These are phyloP conservation scores for Botryotinia calthae DNA, from an alignment of 2,329 filamentous ascomycete genomes.

Conservation along the genomic window DNA sequence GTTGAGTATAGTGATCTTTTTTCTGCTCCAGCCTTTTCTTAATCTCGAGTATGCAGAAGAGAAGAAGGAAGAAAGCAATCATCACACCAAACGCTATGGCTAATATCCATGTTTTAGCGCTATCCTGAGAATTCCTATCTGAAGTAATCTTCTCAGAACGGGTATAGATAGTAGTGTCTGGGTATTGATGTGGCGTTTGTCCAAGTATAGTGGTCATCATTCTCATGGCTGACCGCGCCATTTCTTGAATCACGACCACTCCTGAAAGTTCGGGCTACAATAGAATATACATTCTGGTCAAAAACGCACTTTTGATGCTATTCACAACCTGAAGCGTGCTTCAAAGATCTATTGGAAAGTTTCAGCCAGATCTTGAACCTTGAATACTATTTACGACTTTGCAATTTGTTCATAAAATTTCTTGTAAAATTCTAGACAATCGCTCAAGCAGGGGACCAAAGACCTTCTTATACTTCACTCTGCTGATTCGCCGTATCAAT, in stretches of 20 bases:
- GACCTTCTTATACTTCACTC: neutral
- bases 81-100: neutral
- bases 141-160: neutral
- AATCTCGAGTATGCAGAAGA: rapidly evolving
- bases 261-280: too few species aligned
- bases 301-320: neutral
- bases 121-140: neutral
- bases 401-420: neutral
- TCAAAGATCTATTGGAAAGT: neutral
- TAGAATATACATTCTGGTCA: neutral
- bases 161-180: neutral
- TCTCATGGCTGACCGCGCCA: neutral
- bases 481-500: neutral
- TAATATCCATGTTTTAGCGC: neutral
- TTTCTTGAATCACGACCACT: neutral
- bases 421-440: neutral
- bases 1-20: neutral
- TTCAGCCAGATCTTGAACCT: neutral
- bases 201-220: neutral
- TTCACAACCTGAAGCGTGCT: neutral
- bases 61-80: neutral
- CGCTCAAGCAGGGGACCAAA: neutral
- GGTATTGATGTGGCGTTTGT: neutral
- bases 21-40: neutral
- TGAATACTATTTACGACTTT: neutral